A percentile compares a stretch with the other conserved stretches of the same genome.
Conservation (phyloP, 441 rosid species). For the Dalechampia spathulata region DNA sequence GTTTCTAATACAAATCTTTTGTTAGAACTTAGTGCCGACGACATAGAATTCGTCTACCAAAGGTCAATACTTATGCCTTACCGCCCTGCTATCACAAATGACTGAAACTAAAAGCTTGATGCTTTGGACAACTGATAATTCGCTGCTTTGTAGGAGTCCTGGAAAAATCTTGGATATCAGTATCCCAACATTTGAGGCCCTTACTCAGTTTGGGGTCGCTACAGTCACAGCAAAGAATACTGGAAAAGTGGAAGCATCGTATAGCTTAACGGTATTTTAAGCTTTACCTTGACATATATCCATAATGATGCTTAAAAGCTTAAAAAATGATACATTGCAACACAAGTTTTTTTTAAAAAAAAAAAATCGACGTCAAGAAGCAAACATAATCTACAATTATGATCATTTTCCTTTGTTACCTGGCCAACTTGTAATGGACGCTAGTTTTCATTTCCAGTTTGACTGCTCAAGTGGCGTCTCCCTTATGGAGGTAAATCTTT, state of each 20-base stretch:
- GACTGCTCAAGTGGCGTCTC: conserved; percentile 80
- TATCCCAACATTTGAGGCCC: conserved; percentile 84
- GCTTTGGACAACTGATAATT: not conserved
- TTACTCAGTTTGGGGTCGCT: conserved; percentile 81
- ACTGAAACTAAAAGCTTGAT: not conserved
- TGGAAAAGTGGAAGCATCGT: conserved; percentile 92
- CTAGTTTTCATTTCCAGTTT: conserved; percentile 39
- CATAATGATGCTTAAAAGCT: not conserved
- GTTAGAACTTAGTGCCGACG: conserved; percentile 87
- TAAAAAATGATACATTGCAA: not conserved
- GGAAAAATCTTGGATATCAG: conserved; percentile 64
- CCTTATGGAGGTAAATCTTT: conserved; percentile 55
- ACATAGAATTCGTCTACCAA: conserved; percentile 91
- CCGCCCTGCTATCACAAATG: not conserved
- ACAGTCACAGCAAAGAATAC: conserved; percentile 58
- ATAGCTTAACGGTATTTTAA: conserved; percentile 69
- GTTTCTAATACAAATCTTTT: conserved; percentile 76
- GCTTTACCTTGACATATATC: conserved; percentile 4
- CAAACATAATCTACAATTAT: not conserved
- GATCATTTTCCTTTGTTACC: not conserved
- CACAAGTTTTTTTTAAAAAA: no score
- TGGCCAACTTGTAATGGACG: conserved; percentile 5
- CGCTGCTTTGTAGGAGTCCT: conserved; percentile 59
- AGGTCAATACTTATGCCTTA: conserved; percentile 30
- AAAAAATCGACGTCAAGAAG: no score